A percentile compares a stretch with the other conserved stretches of the same genome.
These are phyloP conservation scores for Pouteria glomerata DNA, from an alignment of 148 eudicot species.

Conservation along the genomic window DNA sequence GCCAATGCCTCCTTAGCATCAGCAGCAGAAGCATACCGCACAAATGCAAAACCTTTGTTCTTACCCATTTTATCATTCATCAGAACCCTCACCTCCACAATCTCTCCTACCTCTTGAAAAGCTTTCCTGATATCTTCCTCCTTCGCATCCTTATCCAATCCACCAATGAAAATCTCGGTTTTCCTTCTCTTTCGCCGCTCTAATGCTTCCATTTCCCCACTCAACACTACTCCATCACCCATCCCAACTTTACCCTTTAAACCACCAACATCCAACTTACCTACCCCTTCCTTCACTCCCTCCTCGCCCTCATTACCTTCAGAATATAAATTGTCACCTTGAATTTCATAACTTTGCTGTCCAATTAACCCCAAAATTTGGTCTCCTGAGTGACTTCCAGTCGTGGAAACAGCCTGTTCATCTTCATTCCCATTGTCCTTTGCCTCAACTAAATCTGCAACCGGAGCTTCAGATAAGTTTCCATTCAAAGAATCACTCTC, in stretches of 20 bases:
- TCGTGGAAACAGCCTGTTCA: background rate
- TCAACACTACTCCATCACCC: constrained; percentile 22
- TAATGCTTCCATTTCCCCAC: constrained; percentile 59
- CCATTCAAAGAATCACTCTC: background rate
- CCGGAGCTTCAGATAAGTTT: background rate
- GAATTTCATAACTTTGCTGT: constrained; percentile 10
- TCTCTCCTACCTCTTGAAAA: constrained; percentile 46
- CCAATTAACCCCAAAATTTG: constrained; percentile 5
- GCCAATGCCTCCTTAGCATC: constrained; percentile 58
- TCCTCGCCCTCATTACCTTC: constrained; percentile 16
- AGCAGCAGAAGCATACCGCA: constrained; percentile 44
- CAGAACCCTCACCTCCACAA: constrained; percentile 42
- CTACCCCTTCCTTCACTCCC: constrained; percentile 19
- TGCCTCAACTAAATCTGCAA: background rate
- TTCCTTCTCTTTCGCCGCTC: constrained; percentile 51
- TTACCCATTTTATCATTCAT: constrained; percentile 34
- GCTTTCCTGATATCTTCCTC: constrained; percentile 62
- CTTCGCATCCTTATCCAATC: constrained; percentile 45
- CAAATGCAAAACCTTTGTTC: constrained; percentile 57
- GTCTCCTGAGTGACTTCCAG: constrained; percentile 8
- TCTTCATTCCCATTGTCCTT: background rate
- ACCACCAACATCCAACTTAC: constrained; percentile 17
- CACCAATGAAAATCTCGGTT: constrained; percentile 60
- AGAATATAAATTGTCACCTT: constrained; percentile 2
- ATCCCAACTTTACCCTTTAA: constrained; percentile 16